These are phyloP conservation scores for Sarocladium strictum DNA, from an alignment of 2,329 filamentous ascomycete genomes.

Conservation along the genomic window DNA sequence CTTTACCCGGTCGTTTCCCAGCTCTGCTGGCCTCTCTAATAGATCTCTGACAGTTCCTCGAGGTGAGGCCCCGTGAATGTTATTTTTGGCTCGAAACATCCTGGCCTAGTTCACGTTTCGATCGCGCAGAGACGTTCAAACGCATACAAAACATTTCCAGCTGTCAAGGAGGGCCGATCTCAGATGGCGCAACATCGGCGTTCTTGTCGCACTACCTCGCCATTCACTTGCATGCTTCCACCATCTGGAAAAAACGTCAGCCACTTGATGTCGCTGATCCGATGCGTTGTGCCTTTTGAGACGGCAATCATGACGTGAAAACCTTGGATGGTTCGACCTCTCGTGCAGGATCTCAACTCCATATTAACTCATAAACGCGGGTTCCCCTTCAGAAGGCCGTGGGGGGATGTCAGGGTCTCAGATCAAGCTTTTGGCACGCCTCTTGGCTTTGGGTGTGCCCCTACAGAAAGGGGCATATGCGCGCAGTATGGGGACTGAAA, in stretches of 20 bases:
- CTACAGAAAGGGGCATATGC: neutral
- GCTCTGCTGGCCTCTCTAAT: neutral
- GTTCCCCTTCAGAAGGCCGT: no score
- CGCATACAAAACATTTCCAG: neutral
- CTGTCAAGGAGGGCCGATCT: neutral
- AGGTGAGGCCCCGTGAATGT: neutral
- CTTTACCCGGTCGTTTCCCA: no score
- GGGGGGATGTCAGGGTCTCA: neutral
- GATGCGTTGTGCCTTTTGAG: no score
- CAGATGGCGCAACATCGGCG: neutral
- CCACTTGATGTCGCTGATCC: no score
- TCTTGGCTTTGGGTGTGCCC: neutral
- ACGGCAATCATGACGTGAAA: no score
- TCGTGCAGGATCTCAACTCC: no score
- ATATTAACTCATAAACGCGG: no score
- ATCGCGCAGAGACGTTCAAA: neutral
- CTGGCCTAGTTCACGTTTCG: neutral
- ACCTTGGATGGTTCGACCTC: no score
- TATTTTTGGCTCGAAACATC: conserved; percentile 5
- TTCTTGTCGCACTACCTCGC: no score
- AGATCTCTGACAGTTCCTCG: no score
- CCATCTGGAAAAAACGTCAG: no score
- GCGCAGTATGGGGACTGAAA: neutral
- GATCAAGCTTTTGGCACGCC: neutral
- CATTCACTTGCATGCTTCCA: neutral